Percentiles rank a stretch among this genome's conserved stretches.
phyloP scores from a whole-genome alignment of 768 basidiomycete species.

The Suillus alpinus region DNA sequence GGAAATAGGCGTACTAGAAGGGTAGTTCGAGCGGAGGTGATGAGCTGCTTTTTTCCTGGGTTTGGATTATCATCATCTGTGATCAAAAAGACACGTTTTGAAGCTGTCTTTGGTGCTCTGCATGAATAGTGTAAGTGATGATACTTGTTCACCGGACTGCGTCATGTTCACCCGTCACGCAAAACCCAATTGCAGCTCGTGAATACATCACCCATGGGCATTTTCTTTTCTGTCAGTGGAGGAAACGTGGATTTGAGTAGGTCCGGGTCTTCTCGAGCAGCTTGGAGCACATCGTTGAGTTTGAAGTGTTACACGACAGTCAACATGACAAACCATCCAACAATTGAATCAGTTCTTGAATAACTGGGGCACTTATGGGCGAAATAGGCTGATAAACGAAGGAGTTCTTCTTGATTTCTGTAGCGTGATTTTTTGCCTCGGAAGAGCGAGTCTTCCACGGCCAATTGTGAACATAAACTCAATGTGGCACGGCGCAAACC shows the following conservation, averaged over 20 bases:
- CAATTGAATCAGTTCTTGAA: constrained; percentile 74
- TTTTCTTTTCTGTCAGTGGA: constrained; percentile 52
- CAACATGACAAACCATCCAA: constrained; percentile 58
- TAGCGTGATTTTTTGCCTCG: constrained; percentile 35
- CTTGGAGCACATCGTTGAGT: constrained; percentile 35
- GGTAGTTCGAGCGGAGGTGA: constrained; percentile 70
- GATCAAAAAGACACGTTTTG: constrained; percentile 91
- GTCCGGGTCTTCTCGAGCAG: constrained; percentile 60
- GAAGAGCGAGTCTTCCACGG: constrained; percentile 20
- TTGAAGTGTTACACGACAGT: neutral
- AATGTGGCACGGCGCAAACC: constrained; percentile 18
- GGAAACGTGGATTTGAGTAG: constrained; percentile 61
- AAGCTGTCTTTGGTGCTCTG: constrained; percentile 83
- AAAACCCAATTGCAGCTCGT: constrained; percentile 88
- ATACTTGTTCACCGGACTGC: constrained; percentile 2
- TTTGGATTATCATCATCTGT: constrained; percentile 66
- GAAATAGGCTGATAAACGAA: constrained; percentile 75
- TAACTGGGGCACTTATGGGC: constrained; percentile 75
- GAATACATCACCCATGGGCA: constrained; percentile 87
- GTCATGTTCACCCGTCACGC: constrained; percentile 66
- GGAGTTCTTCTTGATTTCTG: constrained; percentile 68
- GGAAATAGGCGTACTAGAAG: constrained; percentile 47
- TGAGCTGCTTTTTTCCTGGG: constrained; percentile 52
- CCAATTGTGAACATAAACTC: neutral
- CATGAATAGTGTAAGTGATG: neutral